phyloP scores from a whole-genome alignment of 495 filamentous ascomycete genomes.

The Stereocaulon alpinum region DNA sequence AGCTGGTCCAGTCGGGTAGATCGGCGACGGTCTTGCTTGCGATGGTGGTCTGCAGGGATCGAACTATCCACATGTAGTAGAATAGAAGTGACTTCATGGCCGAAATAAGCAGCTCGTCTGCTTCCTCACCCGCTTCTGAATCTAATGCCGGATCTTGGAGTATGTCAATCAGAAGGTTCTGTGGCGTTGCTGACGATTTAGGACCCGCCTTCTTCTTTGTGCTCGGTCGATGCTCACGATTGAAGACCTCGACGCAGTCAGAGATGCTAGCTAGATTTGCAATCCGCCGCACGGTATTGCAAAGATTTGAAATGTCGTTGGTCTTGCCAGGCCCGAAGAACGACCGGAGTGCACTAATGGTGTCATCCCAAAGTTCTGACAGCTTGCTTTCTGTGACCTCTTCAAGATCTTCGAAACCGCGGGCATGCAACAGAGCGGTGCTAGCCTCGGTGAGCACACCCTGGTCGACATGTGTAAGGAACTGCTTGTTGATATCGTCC shows the following conservation, averaged over 20 bases:
- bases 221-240: slow-evolving; percentile 38
- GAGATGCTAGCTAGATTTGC: slow-evolving; percentile 72
- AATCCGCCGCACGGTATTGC: slow-evolving; percentile 72
- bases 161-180: slow-evolving; percentile 46
- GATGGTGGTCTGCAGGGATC: slow-evolving; percentile 34
- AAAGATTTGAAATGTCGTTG: slow-evolving; percentile 54
- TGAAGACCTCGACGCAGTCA: slow-evolving; percentile 63
- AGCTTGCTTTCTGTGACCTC: slow-evolving; percentile 75
- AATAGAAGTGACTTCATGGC: slow-evolving; percentile 64
- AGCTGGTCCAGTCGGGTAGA: slow-evolving; percentile 41
- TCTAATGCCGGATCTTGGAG: slow-evolving; percentile 53
- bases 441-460: slow-evolving; percentile 78
- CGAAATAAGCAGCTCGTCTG: slow-evolving; percentile 63
- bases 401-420: slow-evolving; percentile 73
- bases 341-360: slow-evolving; percentile 55
- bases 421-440: slow-evolving; percentile 72
- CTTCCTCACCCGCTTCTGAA: slow-evolving; percentile 53
- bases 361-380: slow-evolving; percentile 73
- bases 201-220: slow-evolving; percentile 35
- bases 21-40: slow-evolving; percentile 28
- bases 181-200: slow-evolving; percentile 47
- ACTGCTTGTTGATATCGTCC: slow-evolving; percentile 89
- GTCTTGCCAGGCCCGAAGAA: slow-evolving; percentile 54
- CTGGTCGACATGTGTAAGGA: slow-evolving; percentile 77
- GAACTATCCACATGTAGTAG: slow-evolving; percentile 94